Evolutionary conservation across 176 grass and related monocot species (phyloP).

Genomic region (Alloteropsis semialata): DNA sequence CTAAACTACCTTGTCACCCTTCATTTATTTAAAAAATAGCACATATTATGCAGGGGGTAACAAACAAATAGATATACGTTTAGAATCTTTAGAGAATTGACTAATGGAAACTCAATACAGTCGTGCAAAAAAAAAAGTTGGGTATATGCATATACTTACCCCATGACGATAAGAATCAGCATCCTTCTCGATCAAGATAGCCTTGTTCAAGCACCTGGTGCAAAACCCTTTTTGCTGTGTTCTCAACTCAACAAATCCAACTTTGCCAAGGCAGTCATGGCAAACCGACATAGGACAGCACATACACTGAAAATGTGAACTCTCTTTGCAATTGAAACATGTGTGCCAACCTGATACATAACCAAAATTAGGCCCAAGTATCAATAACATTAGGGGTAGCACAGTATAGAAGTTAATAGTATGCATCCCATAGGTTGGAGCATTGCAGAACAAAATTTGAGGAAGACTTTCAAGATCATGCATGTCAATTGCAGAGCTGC

Average conservation of each 20-base stretch:
- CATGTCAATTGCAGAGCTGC: not conserved
- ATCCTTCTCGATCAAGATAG: slow-evolving; percentile 40
- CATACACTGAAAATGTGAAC: slow-evolving; percentile 54
- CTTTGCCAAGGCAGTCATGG: slow-evolving; percentile 47
- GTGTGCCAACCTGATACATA: slow-evolving; percentile 66
- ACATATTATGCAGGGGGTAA: not conserved
- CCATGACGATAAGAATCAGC: slow-evolving; percentile 27
- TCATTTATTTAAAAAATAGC: not conserved
- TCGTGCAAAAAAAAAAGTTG: slow-evolving; percentile 13
- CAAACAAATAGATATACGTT: slow-evolving; percentile 4
- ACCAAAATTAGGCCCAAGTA: slow-evolving; percentile 7
- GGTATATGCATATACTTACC: slow-evolving; percentile 34
- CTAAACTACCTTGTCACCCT: not conserved
- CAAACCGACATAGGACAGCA: slow-evolving; percentile 76
- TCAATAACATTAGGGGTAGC: slow-evolving; percentile 1
- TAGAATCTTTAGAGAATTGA: not conserved
- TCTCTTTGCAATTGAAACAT: slow-evolving; percentile 54
- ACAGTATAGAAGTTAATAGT: slow-evolving; percentile 12
- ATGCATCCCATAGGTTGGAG: not conserved
- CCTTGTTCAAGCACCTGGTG: slow-evolving; percentile 49
- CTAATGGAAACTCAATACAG: not conserved
- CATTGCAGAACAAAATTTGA: not conserved
- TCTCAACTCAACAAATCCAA: slow-evolving; percentile 52
- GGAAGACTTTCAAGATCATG: not conserved
- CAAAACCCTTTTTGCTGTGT: slow-evolving; percentile 70